Evolutionary conservation across 2,329 filamentous ascomycete species (phyloP).

Genomic region (Beauveria brongniartii): DNA sequence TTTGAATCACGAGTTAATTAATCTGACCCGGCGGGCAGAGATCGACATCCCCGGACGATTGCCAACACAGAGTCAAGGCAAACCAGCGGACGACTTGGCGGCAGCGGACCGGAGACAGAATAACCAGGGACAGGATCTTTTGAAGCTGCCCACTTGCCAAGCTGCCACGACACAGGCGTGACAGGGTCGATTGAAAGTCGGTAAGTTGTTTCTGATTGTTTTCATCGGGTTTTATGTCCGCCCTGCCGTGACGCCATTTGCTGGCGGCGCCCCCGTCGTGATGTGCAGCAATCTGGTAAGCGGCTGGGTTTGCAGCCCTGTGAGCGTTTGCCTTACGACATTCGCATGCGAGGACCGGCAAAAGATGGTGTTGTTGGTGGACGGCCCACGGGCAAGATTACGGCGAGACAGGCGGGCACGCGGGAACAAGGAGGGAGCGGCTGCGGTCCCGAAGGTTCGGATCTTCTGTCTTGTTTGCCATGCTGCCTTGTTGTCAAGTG

Average conservation of each 20-base stretch:
- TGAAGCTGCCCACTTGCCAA: neutral
- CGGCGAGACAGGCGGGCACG: neutral
- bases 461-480: neutral
- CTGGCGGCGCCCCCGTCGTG: neutral
- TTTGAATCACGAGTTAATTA: neutral
- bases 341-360: too few relatives aligned
- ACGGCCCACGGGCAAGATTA: neutral
- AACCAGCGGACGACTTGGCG: neutral
- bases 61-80: neutral
- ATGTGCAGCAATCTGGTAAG: constrained; percentile 3
- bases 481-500: neutral
- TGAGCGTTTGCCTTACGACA: neutral
- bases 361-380: too few relatives aligned
- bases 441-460: neutral
- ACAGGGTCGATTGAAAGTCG: neutral
- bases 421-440: neutral
- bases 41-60: constrained; percentile 1
- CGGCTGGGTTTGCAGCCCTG: constrained; percentile 10
- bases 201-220: constrained; percentile 5
- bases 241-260: constrained; percentile 3
- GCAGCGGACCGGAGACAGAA: neutral
- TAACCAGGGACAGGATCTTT: neutral
- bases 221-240: neutral
- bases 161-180: neutral
- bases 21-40: constrained; percentile 1